Conservation (phyloP, 345 rosid species). For the Pugionium cornutum region DNA sequence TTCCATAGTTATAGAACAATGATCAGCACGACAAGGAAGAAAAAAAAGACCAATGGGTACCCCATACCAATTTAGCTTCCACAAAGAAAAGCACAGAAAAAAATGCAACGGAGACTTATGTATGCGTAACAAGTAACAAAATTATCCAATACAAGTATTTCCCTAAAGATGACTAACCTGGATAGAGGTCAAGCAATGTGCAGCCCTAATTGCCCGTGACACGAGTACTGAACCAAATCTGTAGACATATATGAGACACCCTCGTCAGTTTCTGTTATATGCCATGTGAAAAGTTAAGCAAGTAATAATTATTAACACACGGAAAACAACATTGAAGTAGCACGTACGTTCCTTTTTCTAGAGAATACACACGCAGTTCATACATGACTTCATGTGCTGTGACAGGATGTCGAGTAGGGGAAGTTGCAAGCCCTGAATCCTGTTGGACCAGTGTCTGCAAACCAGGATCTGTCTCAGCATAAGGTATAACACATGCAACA, state of each 20-base stretch:
- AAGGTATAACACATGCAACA: conserved; percentile 91
- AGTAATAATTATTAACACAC: conserved; percentile 2
- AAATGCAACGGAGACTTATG: no score
- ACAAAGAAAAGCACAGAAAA: no score
- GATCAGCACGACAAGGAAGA: no score
- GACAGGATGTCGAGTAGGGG: conserved; percentile 94
- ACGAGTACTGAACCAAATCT: conserved; percentile 68
- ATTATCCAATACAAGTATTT: neutral
- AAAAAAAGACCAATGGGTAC: no score
- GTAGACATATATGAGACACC: conserved; percentile 28
- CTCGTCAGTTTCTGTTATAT: conserved; percentile 17
- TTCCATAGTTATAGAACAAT: no score
- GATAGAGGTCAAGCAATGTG: conserved; percentile 70
- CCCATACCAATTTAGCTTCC: no score
- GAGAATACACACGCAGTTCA: conserved; percentile 95
- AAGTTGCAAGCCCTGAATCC: conserved; percentile 75
- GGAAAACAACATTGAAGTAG: conserved; percentile 11
- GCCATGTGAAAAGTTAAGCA: neutral
- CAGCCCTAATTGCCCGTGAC: conserved; percentile 75
- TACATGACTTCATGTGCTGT: conserved; percentile 91
- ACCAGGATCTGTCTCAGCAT: conserved; percentile 74
- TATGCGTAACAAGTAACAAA: no score
- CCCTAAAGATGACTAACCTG: conserved; percentile 45
- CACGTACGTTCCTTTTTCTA: conserved; percentile 90
- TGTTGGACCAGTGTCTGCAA: conserved; percentile 64